phyloP scores from a whole-genome alignment of 441 rosid genomes.

The Syzygium syzygioides region DNA sequence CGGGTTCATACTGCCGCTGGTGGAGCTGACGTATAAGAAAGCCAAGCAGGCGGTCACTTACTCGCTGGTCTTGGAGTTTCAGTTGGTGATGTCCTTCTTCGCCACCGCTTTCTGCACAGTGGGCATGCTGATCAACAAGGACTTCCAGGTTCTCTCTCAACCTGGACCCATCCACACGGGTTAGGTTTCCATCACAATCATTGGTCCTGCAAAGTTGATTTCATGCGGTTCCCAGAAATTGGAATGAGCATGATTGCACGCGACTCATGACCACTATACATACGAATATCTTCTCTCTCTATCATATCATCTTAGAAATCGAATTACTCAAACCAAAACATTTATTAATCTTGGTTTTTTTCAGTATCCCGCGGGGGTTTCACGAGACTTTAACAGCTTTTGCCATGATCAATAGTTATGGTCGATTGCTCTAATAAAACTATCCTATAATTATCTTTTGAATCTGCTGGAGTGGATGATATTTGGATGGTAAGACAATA shows the following conservation, averaged over 20 bases:
- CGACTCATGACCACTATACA: background rate
- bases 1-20: background rate
- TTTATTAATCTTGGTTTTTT: background rate
- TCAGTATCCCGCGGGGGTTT: background rate
- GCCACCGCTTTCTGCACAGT: background rate
- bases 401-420: background rate
- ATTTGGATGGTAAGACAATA: background rate
- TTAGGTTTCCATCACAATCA: background rate
- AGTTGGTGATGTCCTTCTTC: background rate
- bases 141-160: background rate
- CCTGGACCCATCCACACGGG: background rate
- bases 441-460: background rate
- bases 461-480: background rate
- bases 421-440: background rate
- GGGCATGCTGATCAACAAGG: background rate
- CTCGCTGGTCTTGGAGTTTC: background rate
- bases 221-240: background rate
- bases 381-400: background rate
- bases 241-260: background rate
- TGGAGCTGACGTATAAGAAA: background rate
- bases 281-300: background rate
- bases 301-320: background rate
- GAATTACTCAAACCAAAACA: background rate
- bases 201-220: background rate
- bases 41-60: background rate